phyloP scores from a whole-genome alignment of 306 rosid genomes.

The Vachellia collinsii region DNA sequence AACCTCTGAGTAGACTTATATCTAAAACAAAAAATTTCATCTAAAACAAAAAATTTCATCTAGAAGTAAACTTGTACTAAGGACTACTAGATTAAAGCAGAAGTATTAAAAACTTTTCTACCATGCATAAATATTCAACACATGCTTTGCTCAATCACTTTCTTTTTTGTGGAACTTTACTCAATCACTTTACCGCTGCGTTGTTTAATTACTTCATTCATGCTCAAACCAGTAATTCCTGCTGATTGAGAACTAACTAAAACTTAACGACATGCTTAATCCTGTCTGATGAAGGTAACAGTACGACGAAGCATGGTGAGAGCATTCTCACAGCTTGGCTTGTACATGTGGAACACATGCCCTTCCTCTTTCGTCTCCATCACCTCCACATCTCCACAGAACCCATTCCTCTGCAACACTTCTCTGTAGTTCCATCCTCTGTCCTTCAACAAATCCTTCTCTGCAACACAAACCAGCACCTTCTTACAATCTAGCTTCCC shows the following conservation, averaged over 20 bases:
- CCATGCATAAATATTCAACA: too few species aligned
- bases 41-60: too few species aligned
- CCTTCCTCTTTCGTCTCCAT: constrained; percentile 52
- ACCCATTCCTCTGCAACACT: constrained; percentile 52
- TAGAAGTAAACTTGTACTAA: too few species aligned
- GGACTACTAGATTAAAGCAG: too few species aligned
- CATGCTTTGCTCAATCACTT: too few species aligned
- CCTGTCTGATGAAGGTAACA: constrained; percentile 44
- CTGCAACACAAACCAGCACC: constrained; percentile 72
- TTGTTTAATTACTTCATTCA: too few species aligned
- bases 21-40: too few species aligned
- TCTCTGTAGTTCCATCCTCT: constrained; percentile 60
- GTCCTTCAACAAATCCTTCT: constrained; percentile 56
- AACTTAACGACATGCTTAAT: neutral
- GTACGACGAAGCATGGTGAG: constrained; percentile 38
- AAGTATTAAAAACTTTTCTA: too few species aligned
- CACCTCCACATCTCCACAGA: constrained; percentile 54
- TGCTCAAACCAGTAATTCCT: neutral
- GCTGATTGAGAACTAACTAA: neutral
- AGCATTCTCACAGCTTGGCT: constrained; percentile 49
- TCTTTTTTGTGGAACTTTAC: too few species aligned
- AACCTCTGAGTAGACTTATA: too few species aligned
- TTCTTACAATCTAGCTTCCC: constrained; percentile 49
- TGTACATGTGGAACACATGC: constrained; percentile 63
- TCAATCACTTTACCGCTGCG: too few species aligned